Percentiles rank a stretch among this genome's conserved stretches.
phyloP scores from a whole-genome alignment of 352 stramenopile genomes.

The Globisporangium cylindrosporum region DNA sequence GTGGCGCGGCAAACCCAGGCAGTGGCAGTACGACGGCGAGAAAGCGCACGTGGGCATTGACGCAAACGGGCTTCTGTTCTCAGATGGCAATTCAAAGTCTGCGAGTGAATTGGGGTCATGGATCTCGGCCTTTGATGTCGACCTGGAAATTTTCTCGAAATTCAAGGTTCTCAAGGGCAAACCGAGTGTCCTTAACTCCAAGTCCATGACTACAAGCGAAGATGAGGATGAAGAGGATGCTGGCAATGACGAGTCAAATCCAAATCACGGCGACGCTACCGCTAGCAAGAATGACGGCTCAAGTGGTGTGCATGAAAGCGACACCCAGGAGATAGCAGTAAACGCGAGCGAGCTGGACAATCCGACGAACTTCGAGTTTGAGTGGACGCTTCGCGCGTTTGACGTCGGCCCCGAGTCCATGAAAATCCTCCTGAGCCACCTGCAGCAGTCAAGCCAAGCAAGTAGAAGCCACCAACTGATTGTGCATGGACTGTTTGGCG shows the following conservation, averaged over 20 bases:
- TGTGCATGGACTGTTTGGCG: slow-evolving; percentile 49
- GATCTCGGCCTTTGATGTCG: slow-evolving; percentile 22
- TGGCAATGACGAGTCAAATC: slow-evolving; percentile 4
- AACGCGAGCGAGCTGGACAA: slow-evolving; percentile 10
- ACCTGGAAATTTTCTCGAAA: slow-evolving; percentile 19
- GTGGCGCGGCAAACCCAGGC: slow-evolving; percentile 18
- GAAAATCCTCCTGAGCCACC: slow-evolving; percentile 23
- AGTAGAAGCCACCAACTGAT: slow-evolving; percentile 24
- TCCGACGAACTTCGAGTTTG: slow-evolving; percentile 30
- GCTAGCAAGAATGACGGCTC: not conserved
- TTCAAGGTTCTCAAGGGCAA: slow-evolving; percentile 13
- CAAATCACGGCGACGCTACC: not conserved
- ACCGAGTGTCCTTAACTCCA: not conserved
- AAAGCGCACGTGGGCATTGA: slow-evolving; percentile 30
- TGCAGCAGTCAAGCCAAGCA: not conserved
- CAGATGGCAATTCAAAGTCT: slow-evolving; percentile 14
- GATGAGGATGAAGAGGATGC: slow-evolving; percentile 29
- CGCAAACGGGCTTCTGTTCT: not conserved
- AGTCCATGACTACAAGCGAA: not conserved
- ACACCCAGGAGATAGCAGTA: not conserved
- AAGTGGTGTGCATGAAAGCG: not conserved
- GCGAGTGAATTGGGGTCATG: slow-evolving; percentile 12
- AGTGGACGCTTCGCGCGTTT: slow-evolving; percentile 63
- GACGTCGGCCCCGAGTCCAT: slow-evolving; percentile 59
- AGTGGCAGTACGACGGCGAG: slow-evolving; percentile 41